Percentiles rank a stretch among this genome's conserved stretches.
phyloP scores from a whole-genome alignment of 2,329 filamentous ascomycete genomes.

The Claviceps purpurea region DNA sequence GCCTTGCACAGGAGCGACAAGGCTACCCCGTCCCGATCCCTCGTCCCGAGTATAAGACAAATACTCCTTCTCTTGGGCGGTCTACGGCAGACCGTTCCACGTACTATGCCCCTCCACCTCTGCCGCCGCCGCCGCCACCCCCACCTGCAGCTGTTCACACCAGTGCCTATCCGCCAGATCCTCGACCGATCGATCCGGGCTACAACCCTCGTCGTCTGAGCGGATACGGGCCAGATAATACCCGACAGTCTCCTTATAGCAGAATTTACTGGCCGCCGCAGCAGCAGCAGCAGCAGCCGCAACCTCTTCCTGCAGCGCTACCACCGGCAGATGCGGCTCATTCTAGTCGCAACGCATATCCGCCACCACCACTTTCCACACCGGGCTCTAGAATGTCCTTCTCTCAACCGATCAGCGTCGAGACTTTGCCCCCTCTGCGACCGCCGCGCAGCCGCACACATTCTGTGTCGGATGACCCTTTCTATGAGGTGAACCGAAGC shows the following conservation, averaged over 20 bases:
- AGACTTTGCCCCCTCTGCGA: conserved; percentile 25
- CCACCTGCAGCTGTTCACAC: conserved; percentile 7
- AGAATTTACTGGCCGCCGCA: conserved; percentile 23
- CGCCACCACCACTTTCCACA: conserved; percentile 10
- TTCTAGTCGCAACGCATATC: conserved; percentile 11
- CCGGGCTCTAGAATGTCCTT: conserved; percentile 21
- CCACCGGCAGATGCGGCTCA: conserved; percentile 3
- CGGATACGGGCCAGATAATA: conserved; percentile 16
- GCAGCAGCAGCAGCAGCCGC: conserved; percentile 8
- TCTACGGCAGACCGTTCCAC: conserved; percentile 9
- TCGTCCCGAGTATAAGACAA: conserved; percentile 7
- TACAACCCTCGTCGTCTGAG: conserved; percentile 20
- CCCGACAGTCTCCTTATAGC: conserved; percentile 12
- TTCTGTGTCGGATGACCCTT: conserved; percentile 19
- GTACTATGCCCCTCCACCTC: conserved; percentile 15
- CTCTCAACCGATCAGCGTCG: conserved; percentile 20
- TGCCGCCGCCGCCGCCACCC: conserved; percentile 6
- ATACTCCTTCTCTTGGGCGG: conserved; percentile 10
- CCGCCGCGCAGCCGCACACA: conserved; percentile 23
- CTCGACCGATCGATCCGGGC: conserved; percentile 19
- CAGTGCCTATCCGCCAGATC: conserved; percentile 16
- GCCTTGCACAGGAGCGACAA: conserved; percentile 11
- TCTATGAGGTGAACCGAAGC: conserved; percentile 18
- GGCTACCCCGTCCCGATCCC: conserved; percentile 4
- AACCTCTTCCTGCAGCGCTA: neutral